A percentile compares a stretch with the other conserved stretches of the same genome.
Evolutionary conservation across 495 filamentous ascomycete species (phyloP).

Genomic region (Mycothermus thermophilus): DNA sequence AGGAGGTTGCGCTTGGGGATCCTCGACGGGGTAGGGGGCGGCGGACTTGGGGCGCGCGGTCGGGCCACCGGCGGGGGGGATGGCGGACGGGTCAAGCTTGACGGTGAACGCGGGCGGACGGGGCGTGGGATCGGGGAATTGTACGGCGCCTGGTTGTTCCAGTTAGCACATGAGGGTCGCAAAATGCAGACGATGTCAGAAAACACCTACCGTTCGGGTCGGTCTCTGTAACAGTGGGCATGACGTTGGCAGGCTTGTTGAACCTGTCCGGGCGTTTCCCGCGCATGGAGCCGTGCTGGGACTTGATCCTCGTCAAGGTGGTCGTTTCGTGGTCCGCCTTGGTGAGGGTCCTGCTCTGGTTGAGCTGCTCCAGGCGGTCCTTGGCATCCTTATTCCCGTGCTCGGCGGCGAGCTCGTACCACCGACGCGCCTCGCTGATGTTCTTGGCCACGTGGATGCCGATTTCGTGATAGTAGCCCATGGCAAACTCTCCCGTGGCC

Average conservation of each 20-base stretch:
- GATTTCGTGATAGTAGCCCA: conserved; percentile 96
- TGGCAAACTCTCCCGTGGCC: conserved; percentile 85
- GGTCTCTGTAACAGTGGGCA: conserved; percentile 38
- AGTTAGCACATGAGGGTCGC: too few species aligned
- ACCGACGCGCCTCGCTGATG: conserved; percentile 66
- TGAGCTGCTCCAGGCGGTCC: conserved; percentile 69
- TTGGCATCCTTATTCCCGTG: conserved; percentile 87
- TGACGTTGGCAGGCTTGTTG: conserved; percentile 27
- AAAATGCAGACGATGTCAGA: too few species aligned
- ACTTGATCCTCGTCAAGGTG: conserved; percentile 81
- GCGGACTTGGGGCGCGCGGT: conserved; percentile 34
- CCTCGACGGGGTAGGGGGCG: conserved; percentile 41
- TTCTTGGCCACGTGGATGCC: conserved; percentile 76
- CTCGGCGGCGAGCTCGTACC: conserved; percentile 82
- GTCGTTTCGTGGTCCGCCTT: conserved; percentile 86
- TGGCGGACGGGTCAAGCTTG: conserved; percentile 28
- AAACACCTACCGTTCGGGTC: too few species aligned
- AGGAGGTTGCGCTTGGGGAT: conserved; percentile 31
- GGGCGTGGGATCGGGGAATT: conserved; percentile 60
- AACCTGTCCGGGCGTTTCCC: conserved; percentile 56
- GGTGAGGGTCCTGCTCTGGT: conserved; percentile 71
- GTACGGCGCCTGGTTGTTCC: too few species aligned
- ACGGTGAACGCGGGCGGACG: conserved; percentile 34
- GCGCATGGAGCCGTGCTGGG: conserved; percentile 76
- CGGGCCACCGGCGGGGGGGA: conserved; percentile 26